Base-by-base conservation (phyloP, 805 yeast genomes). In the Sugiyamaella americana region DNA sequence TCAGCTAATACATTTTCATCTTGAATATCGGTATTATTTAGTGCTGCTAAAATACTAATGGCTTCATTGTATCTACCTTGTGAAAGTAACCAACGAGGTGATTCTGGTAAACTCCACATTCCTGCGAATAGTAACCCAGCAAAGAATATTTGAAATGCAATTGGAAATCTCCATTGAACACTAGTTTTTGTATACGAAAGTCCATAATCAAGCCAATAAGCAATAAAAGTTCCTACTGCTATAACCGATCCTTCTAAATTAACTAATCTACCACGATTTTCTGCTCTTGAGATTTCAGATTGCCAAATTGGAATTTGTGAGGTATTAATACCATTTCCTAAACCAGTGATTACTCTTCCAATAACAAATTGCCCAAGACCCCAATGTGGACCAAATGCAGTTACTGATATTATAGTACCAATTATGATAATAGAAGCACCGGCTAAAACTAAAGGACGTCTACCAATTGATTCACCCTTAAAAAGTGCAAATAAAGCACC, bases 271-370 rank as follows among this genome's bases (percentile, higher is more conserved):
- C 91, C 91, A 70, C 91, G 76, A 54, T 72, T 73, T 54, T 75
- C 78, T 4, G 87, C 75, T 49, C 74, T 75, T 38, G 87, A 75
- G 67, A 80, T 75, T 65, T 85, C 95, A 1, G 91, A 75, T 61
- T 82, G 89, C 79, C 86, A 85, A 50, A 83, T 83, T n/a, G 94
- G 94, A 52, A 83, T 82, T 32, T 88, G 82, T 16, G 89, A 80
- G 16, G 91, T 82, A 61, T 79, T 78, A 61, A 84, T 64, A 53
- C 93, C 93, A 52, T 80, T 83, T 57, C 91, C 94, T 40, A 83
- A 56, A 57, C 94, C 88, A 17, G 86, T 77, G 29, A 80, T 60
- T 38, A 82, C 79, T 69, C 95, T 76, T 20, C 87, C 91, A 52
- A 82, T 66, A 44, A 85, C 79, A 50, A 86, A 80, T 62, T 83